A percentile compares a stretch with the other conserved stretches of the same genome.
phyloP scores from a whole-genome alignment of 345 rosid species.

The Firmiana major region DNA sequence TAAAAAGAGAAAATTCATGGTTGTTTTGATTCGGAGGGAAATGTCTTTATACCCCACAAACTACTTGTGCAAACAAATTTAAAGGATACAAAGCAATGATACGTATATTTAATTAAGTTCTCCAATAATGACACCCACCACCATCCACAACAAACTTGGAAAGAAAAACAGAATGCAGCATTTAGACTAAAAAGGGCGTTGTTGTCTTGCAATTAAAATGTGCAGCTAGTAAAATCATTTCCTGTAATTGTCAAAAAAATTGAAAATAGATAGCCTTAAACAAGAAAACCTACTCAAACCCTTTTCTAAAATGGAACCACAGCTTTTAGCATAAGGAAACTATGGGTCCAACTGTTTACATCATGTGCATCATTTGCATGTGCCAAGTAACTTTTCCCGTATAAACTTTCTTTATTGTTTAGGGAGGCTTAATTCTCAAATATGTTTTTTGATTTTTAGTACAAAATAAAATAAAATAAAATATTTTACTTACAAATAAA shows the following conservation, averaged over 20 bases:
- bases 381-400: neutral
- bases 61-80: neutral
- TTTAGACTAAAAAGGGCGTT: neutral
- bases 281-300: neutral
- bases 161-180: neutral
- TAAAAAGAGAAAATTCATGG: neutral
- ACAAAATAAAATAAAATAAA: no score
- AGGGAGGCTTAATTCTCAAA: no score
- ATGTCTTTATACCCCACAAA: neutral
- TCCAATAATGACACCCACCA: neutral
- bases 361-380: slow-evolving; percentile 8
- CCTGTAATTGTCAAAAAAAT: neutral
- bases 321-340: neutral
- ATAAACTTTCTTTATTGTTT: no score
- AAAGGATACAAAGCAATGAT: neutral
- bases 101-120: neutral
- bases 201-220: neutral
- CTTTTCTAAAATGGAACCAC: neutral
- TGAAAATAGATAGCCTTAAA: neutral
- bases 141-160: neutral
- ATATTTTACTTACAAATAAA: no score
- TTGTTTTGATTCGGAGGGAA: neutral
- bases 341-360: neutral
- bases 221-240: neutral
- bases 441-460: no score